These are phyloP conservation scores for Flammula alnicola DNA, from an alignment of 1,284 basidiomycete species.

Conservation along the genomic window DNA sequence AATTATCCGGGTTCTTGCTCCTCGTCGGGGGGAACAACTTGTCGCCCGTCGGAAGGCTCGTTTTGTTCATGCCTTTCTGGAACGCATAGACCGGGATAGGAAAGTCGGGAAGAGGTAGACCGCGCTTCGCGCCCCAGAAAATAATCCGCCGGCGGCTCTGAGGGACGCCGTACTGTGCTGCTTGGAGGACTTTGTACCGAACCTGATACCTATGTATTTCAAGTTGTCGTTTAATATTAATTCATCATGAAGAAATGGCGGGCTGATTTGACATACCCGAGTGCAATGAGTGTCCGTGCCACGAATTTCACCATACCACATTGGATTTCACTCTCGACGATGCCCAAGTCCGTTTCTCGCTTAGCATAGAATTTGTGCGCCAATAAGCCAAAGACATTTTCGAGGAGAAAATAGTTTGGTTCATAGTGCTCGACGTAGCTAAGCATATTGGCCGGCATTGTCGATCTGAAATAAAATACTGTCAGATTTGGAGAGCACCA, in stretches of 20 bases:
- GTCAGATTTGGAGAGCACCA: background rate
- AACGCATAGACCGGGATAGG: slow-evolving; percentile 66
- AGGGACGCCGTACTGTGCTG: slow-evolving; percentile 70
- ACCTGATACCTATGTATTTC: slow-evolving; percentile 67
- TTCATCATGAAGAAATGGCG: background rate
- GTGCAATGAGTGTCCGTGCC: slow-evolving; percentile 53
- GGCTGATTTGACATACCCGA: slow-evolving; percentile 52
- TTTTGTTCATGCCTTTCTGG: slow-evolving; percentile 30
- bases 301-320: slow-evolving; percentile 70
- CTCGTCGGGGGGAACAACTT: slow-evolving; percentile 45
- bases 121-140: slow-evolving; percentile 64
- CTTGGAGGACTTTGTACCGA: slow-evolving; percentile 64
- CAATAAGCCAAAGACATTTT: slow-evolving; percentile 70
- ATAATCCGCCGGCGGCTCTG: slow-evolving; percentile 70
- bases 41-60: slow-evolving; percentile 41
- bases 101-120: slow-evolving; percentile 59
- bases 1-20: slow-evolving; percentile 36
- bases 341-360: slow-evolving; percentile 17
- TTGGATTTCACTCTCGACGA: slow-evolving; percentile 45
- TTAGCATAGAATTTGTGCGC: slow-evolving; percentile 36
- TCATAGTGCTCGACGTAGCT: slow-evolving; percentile 74
- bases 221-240: background rate
- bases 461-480: slow-evolving; percentile 45
- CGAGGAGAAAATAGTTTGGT: slow-evolving; percentile 67
- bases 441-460: slow-evolving; percentile 69